phyloP scores from a whole-genome alignment of 1,284 basidiomycete genomes.

The Ceraceosorus bombacis region DNA sequence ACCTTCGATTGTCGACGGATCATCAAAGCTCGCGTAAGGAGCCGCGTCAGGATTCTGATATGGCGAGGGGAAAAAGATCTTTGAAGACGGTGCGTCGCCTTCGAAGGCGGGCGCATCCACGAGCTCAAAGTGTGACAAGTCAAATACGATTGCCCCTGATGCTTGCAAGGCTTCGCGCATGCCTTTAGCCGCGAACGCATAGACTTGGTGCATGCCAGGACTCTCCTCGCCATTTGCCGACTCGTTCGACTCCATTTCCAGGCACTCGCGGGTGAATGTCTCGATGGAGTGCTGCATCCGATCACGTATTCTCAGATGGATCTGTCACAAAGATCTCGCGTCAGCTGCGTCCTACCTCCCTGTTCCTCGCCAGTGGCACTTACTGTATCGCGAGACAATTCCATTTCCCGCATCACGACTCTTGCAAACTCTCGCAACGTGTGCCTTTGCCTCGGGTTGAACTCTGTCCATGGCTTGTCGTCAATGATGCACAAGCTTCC shows the following conservation, averaged over 20 bases:
- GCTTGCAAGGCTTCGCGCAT: constrained; percentile 82
- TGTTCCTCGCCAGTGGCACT: constrained; percentile 10
- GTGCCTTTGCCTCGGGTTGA: constrained; percentile 78
- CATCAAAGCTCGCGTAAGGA: constrained; percentile 22
- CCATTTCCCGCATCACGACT: constrained; percentile 91
- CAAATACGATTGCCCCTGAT: constrained; percentile 81
- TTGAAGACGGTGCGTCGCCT: constrained; percentile 15
- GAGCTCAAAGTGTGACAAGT: constrained; percentile 82
- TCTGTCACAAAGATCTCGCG: constrained; percentile 51
- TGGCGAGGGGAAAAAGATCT: constrained; percentile 38
- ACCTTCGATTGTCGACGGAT: constrained; percentile 24
- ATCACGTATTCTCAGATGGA: constrained; percentile 80
- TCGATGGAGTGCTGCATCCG: constrained; percentile 92
- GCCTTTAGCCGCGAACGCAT: constrained; percentile 74
- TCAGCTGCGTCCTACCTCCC: constrained; percentile 4
- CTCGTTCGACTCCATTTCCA: constrained; percentile 68
- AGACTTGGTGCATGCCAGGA: constrained; percentile 68
- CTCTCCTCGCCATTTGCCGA: constrained; percentile 5
- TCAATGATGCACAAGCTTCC: constrained; percentile 81
- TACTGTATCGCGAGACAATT: constrained; percentile 85
- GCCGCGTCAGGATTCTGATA: constrained; percentile 13
- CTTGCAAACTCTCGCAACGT: constrained; percentile 85
- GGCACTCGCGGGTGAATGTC: constrained; percentile 83
- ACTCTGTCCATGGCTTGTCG: constrained; percentile 72
- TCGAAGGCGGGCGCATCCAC: constrained; percentile 59